Base-by-base conservation (phyloP, 139 green algal genomes). In the Ulvella scutata region DNA sequence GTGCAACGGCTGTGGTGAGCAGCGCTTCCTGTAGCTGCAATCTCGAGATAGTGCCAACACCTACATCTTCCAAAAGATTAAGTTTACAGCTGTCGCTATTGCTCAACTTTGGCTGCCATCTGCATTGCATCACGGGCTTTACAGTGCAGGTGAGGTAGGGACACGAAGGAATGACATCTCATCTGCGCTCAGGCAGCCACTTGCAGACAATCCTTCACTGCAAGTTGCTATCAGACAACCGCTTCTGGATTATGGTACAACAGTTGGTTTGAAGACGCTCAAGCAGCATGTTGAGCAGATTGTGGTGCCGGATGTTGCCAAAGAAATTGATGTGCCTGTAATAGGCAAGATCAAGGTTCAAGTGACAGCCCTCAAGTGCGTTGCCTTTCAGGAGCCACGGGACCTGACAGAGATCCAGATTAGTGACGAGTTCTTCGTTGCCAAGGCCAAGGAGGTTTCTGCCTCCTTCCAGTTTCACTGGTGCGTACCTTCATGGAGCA, bases 171-270 rank as follows among this genome's bases (percentile, higher is more conserved):
- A n/a, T n/a, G n/a, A n/a, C n/a, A n/a, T n/a, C n/a, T n/a, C n/a
- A n/a, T n/a, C n/a, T n/a, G n/a, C n/a, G n/a, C n/a, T n/a, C n/a
- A n/a, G n/a, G n/a, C n/a, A n/a, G n/a, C n/a, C n/a, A n/a, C n/a
- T n/a, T n/a, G n/a, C n/a, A n/a, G 51, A 23, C 2, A 6, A 10
- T 23, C 51, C 51, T 31, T n/a, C n/a, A 10, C 40, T 84, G n/a
- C 74, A 85, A 37, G 38, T 85, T 20, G 81, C 62, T 4, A 75
- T 79, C 17, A 40, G 81, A 3, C 81, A 85, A 75, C 29, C 17
- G 33, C 78, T 85, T 26, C 79, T 85, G 72, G 81, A 85, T 38
- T 85, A 82, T 36, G 81, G 78, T 38, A 75, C 77, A 3, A 33
- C 37, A 23, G 37, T 79, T 33, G 81, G 40, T 3, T 29, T 85